Base-by-base conservation (phyloP, 108 stramenopile genomes). In the Cyclostephanos invisitatus region DNA sequence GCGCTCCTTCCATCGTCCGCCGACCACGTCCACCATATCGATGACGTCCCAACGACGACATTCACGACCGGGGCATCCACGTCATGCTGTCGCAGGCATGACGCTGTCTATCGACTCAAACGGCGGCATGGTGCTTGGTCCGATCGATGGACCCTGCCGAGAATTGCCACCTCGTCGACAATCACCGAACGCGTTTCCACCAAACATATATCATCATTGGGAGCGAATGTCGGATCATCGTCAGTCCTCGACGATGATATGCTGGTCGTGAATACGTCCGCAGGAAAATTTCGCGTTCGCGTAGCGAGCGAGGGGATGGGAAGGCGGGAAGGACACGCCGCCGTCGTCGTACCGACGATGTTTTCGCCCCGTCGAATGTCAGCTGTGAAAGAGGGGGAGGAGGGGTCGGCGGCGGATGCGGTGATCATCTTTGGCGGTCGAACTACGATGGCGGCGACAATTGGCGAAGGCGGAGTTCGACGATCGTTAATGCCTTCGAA, bases 391-490 rank as follows among this genome's bases (percentile, higher is more conserved):
- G 44, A 15, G 44, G 14, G 0, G 29, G 22, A 27, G 25, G 20
- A 6, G 55, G 29, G 17, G 25, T 6, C 18, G 29, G 4, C 29
- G 27, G 15, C 56, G 29, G 56, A 57, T 32, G 80, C 58, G 14
- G 59, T 80, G 59, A 68, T 55, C 2, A 62, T 78, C 12, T 78
- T 78, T 49, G 78, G 84, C 28, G 69, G 73, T 17, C 70, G 76
- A 14, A 82, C 78, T 32, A 25, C 49, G 47, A 46, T 15, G 44
- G 17, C 44, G 44, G 17, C 44, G 44, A 14, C 44, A 15, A 46
- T 0, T 14, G 44, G 44, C 14, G 44, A 46, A 14, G 44, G 44
- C 44, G 75, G 29, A 38, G 46, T 27, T 54, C 69, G 74, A 21
- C 77, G 67, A 40, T 72, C 65, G 7, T 40, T 60, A 58, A 64